Evolutionary conservation across 306 rosid genomes (phyloP).

Genomic region (Glycyrrhiza uralensis): DNA sequence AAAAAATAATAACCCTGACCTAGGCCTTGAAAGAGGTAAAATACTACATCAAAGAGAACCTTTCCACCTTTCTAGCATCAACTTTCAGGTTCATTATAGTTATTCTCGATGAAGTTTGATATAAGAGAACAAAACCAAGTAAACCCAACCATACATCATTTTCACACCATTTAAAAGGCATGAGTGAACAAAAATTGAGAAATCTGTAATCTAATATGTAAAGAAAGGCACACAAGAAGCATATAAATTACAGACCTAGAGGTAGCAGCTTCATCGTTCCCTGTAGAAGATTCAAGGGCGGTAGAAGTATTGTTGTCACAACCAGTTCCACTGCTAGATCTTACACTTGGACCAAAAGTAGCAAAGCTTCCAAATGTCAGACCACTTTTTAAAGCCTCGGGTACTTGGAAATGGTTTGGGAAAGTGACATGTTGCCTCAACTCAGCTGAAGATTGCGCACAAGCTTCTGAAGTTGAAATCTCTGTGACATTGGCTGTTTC

Average conservation of each 20-base stretch:
- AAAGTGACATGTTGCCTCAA: constrained; percentile 61
- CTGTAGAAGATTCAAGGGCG: constrained; percentile 42
- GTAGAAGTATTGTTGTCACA: constrained; percentile 24
- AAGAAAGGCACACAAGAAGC: constrained; percentile 8
- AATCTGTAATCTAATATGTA: not conserved
- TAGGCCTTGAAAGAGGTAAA: not conserved
- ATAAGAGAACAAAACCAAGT: not conserved
- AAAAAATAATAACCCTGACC: constrained; percentile 4
- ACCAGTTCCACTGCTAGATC: constrained; percentile 31
- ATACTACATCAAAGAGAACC: constrained; percentile 4
- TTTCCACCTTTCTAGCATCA: constrained; percentile 2
- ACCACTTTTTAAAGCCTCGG: constrained; percentile 60
- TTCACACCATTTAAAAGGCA: constrained; percentile 1
- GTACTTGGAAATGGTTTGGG: constrained; percentile 77
- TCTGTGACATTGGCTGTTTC: constrained; percentile 44
- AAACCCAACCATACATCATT: constrained; percentile 9
- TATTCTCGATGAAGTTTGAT: not conserved
- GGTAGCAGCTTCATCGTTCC: constrained; percentile 35
- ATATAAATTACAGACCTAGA: constrained; percentile 57
- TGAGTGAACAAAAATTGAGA: not conserved
- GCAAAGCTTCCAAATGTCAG: constrained; percentile 84
- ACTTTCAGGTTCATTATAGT: not conserved
- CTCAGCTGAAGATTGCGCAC: constrained; percentile 39
- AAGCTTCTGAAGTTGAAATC: constrained; percentile 40
- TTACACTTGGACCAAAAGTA: constrained; percentile 33